Percentiles rank a stretch among this genome's conserved stretches.
These are phyloP conservation scores for Arbutus unedo DNA, from an alignment of 148 eudicot genomes.

Conservation along the genomic window DNA sequence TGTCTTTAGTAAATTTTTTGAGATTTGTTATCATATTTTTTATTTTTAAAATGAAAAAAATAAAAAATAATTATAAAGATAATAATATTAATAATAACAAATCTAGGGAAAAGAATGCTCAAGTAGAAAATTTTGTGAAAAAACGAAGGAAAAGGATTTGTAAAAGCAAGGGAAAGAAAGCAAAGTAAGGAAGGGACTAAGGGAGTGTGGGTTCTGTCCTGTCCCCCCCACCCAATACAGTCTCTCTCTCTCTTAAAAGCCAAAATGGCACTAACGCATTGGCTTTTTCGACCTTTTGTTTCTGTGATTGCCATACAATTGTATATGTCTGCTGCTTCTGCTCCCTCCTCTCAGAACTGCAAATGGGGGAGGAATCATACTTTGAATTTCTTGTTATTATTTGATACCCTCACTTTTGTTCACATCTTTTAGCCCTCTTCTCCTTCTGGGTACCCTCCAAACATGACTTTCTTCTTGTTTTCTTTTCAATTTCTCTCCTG, in stretches of 20 bases:
- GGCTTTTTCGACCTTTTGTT: slow-evolving; percentile 48
- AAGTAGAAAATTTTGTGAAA: neutral
- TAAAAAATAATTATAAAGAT: too few species aligned
- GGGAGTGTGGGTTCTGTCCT: slow-evolving; percentile 47
- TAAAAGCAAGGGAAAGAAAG: slow-evolving; percentile 13
- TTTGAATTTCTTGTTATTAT: slow-evolving; percentile 44
- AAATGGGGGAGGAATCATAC: slow-evolving; percentile 61
- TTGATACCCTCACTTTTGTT: slow-evolving; percentile 30
- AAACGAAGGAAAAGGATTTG: neutral
- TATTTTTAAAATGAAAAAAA: too few species aligned
- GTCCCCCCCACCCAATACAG: slow-evolving; percentile 55
- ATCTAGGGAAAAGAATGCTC: too few species aligned
- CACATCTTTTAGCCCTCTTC: slow-evolving; percentile 23
- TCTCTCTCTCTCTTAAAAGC: slow-evolving; percentile 29
- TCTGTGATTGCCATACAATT: slow-evolving; percentile 53
- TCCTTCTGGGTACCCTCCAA: slow-evolving; percentile 17
- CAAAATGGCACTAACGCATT: slow-evolving; percentile 41
- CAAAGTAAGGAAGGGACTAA: slow-evolving; percentile 13
- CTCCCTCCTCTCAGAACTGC: slow-evolving; percentile 49
- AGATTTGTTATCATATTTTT: too few species aligned
- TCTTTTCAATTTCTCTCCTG: slow-evolving; percentile 18
- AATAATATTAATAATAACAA: too few species aligned
- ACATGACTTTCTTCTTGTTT: slow-evolving; percentile 27
- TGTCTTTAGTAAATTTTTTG: too few species aligned
- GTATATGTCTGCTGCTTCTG: slow-evolving; percentile 55